Evolutionary conservation across 768 basidiomycete species (phyloP).

Genomic region (Leccinum imitatum): DNA sequence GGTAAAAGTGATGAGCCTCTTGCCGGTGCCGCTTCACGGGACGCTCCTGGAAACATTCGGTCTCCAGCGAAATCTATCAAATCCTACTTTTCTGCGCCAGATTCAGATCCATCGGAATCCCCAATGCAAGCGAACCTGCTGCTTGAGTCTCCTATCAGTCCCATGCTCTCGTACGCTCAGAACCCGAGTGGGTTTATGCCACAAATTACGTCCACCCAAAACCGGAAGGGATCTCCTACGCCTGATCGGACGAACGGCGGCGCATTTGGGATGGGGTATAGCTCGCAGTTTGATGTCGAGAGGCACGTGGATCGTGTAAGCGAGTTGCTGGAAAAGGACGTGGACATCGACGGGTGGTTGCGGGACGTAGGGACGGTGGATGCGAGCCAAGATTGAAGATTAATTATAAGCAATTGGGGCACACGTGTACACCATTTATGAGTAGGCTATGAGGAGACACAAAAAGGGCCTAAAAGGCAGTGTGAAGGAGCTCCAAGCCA

Average conservation of each 20-base stretch:
- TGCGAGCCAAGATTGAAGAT: conserved; percentile 19
- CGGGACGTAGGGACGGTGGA: conserved; percentile 39
- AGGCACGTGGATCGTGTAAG: conserved; percentile 52
- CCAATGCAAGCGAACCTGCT: conserved; percentile 26
- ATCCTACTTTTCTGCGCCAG: conserved; percentile 39
- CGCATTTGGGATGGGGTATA: conserved; percentile 44
- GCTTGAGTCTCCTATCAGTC: conserved; percentile 35
- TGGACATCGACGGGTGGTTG: conserved; percentile 57
- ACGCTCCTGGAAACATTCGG: conserved; percentile 15
- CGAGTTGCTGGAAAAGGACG: conserved; percentile 56
- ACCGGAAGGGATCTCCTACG: conserved; percentile 14
- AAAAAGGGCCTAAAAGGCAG: conserved; percentile 25
- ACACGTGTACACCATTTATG: conserved; percentile 25
- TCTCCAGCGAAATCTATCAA: conserved; percentile 35
- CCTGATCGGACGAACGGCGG: conserved; percentile 25
- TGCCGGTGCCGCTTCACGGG: neutral
- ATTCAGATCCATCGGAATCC: conserved; percentile 33
- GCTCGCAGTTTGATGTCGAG: conserved; percentile 60
- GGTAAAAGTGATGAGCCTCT: conserved; percentile 3
- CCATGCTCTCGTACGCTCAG: conserved; percentile 37
- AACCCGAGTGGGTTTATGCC: conserved; percentile 38
- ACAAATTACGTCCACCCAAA: conserved; percentile 38
- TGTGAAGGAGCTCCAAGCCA: conserved; percentile 22
- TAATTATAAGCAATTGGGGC: neutral
- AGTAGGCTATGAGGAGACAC: conserved; percentile 8